Conservation (phyloP, 2,329 filamentous ascomycete species). For the Monosporascus sp. region DNA sequence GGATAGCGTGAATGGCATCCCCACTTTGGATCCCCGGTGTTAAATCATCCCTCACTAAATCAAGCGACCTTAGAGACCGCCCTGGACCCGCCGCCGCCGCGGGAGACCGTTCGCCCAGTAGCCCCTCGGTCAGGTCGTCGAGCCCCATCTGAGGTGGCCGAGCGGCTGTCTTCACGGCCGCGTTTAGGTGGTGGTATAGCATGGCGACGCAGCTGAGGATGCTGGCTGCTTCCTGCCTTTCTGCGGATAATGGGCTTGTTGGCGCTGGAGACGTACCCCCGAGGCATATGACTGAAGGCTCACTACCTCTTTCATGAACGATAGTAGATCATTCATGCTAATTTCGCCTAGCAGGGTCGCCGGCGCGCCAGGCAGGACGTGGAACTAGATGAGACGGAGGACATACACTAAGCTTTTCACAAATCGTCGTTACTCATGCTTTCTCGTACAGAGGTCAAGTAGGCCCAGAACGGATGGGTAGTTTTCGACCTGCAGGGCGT, state of each 20-base stretch:
- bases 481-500: constrained; percentile 13
- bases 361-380: neutral
- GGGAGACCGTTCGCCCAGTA: constrained; percentile 9
- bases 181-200: constrained; percentile 19
- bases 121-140: constrained; percentile 13
- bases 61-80: constrained; percentile 13
- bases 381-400: neutral
- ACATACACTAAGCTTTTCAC: constrained; percentile 24
- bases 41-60: constrained; percentile 15
- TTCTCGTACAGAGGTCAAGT: constrained; percentile 17
- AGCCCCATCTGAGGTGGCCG: constrained; percentile 16
- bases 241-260: constrained; percentile 3
- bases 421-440: constrained; percentile 17
- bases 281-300: neutral
- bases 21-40: constrained; percentile 22
- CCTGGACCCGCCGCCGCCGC: constrained; percentile 8
- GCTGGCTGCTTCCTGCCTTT: constrained; percentile 19
- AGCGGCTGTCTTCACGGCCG: constrained; percentile 21
- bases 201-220: constrained; percentile 23
- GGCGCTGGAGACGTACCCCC: too few species aligned
- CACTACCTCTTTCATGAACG: constrained; percentile 24
- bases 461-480: constrained; percentile 13
- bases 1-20: constrained; percentile 12
- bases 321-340: constrained; percentile 23
- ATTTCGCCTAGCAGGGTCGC: neutral